Conservation (phyloP, 73 alveolate genomes). For the Blepharisma stoltei region DNA sequence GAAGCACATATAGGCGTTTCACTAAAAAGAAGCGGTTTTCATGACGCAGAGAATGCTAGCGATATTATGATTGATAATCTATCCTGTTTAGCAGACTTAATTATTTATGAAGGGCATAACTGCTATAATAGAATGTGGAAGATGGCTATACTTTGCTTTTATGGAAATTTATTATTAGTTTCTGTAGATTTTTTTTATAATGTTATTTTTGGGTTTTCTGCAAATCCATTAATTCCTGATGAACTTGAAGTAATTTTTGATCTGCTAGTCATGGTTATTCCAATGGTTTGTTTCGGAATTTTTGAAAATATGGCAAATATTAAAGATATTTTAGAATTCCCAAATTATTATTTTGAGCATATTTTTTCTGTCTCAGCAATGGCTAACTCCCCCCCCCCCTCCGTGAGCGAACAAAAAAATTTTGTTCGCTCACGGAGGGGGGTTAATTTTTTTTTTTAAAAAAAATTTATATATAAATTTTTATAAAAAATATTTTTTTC, state of each 20-base stretch:
- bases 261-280: background rate
- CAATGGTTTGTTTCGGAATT: background rate
- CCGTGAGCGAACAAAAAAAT: background rate
- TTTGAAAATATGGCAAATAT: background rate
- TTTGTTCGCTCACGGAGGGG: conserved; percentile 1
- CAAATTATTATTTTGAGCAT: background rate
- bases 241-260: background rate
- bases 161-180: background rate
- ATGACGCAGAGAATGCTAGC: too few species aligned
- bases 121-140: background rate
- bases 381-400: background rate
- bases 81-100: background rate
- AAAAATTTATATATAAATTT: too few species aligned
- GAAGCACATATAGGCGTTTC: conserved; percentile 11
- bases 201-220: conserved; percentile 7
- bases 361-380: background rate
- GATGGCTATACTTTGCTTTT: background rate
- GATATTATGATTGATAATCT: background rate
- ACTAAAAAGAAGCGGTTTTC: too few species aligned
- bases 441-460: background rate
- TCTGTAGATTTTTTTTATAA: background rate
- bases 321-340: background rate
- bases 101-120: background rate
- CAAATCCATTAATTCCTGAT: background rate
- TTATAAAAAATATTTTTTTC: too few species aligned